Evolutionary conservation across 1,284 basidiomycete species (phyloP).

Genomic region (Trichosporon sp.): DNA sequence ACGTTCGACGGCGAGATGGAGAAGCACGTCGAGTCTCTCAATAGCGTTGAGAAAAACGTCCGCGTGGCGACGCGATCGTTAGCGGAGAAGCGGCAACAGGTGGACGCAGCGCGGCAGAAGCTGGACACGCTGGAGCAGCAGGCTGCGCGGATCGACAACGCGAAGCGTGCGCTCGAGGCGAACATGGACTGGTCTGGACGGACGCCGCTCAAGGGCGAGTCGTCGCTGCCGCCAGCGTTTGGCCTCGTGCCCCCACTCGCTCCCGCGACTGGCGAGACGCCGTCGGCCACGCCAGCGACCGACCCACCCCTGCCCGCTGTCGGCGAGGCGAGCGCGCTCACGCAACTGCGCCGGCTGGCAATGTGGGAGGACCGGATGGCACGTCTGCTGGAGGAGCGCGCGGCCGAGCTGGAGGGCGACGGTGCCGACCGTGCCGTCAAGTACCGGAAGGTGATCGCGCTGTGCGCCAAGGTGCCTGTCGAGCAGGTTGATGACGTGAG

Average conservation of each 20-base stretch:
- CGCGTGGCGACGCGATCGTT: constrained; percentile 84
- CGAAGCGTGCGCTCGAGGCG: constrained; percentile 63
- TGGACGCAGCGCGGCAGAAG: constrained; percentile 65
- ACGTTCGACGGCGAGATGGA: constrained; percentile 83
- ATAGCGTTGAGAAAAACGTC: constrained; percentile 78
- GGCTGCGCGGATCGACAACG: constrained; percentile 68
- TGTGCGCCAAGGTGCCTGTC: constrained; percentile 80
- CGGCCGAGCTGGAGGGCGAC: constrained; percentile 68
- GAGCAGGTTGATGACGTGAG: constrained; percentile 85
- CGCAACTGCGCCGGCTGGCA: constrained; percentile 68
- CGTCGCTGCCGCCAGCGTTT: constrained; percentile 50
- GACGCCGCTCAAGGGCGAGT: constrained; percentile 53
- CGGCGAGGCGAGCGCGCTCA: constrained; percentile 55
- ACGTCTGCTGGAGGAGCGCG: constrained; percentile 63
- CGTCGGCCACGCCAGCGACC: background rate
- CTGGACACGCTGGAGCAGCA: constrained; percentile 73
- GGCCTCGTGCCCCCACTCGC: constrained; percentile 39
- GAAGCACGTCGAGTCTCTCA: constrained; percentile 77
- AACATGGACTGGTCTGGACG: constrained; percentile 77
- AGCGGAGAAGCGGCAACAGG: constrained; percentile 78
- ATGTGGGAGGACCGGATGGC: constrained; percentile 77
- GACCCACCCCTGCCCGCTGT: constrained; percentile 54
- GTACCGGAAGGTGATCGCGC: constrained; percentile 83
- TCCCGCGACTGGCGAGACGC: constrained; percentile 10
- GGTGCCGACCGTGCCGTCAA: constrained; percentile 80